Evolutionary conservation across 2,329 filamentous ascomycete species (phyloP).

Genomic region (Phyllosticta paracitricarpa): DNA sequence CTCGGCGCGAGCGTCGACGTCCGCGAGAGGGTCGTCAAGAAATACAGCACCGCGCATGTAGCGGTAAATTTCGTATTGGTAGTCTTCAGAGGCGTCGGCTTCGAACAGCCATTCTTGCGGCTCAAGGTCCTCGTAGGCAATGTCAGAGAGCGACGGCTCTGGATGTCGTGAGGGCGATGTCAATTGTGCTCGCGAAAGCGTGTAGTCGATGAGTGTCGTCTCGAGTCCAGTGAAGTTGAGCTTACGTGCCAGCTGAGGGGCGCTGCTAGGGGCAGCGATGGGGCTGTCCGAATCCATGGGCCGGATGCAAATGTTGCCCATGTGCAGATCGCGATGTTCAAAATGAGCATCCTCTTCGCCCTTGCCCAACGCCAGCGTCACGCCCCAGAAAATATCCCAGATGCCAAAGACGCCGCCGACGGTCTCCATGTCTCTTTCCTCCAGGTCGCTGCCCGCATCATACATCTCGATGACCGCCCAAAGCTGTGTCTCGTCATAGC

Average conservation of each 20-base stretch:
- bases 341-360: slow-evolving; percentile 51
- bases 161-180: slow-evolving; percentile 9
- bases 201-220: slow-evolving; percentile 59
- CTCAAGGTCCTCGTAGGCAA: slow-evolving; percentile 39
- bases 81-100: slow-evolving; percentile 37
- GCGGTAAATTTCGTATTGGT: slow-evolving; percentile 48
- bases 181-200: slow-evolving; percentile 51
- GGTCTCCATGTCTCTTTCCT: slow-evolving; percentile 15
- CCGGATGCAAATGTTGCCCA: slow-evolving; percentile 55
- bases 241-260: slow-evolving; percentile 25
- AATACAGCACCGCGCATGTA: slow-evolving; percentile 40
- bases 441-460: slow-evolving; percentile 50
- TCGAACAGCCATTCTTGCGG: slow-evolving; percentile 35
- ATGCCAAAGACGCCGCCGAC: slow-evolving; percentile 34
- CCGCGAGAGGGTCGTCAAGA: slow-evolving; percentile 33
- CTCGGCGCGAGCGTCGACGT: slow-evolving; percentile 16
- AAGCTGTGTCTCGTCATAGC: slow-evolving; percentile 46
- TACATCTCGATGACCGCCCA: slow-evolving; percentile 59
- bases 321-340: slow-evolving; percentile 57
- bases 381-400: slow-evolving; percentile 59
- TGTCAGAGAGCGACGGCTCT: slow-evolving; percentile 12
- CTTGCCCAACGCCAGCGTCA: slow-evolving; percentile 50
- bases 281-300: slow-evolving; percentile 15
- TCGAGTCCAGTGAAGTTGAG: slow-evolving; percentile 47
- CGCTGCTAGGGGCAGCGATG: slow-evolving; percentile 18